Conservation (phyloP, 768 basidiomycete genomes). For the Serendipita indica region DNA sequence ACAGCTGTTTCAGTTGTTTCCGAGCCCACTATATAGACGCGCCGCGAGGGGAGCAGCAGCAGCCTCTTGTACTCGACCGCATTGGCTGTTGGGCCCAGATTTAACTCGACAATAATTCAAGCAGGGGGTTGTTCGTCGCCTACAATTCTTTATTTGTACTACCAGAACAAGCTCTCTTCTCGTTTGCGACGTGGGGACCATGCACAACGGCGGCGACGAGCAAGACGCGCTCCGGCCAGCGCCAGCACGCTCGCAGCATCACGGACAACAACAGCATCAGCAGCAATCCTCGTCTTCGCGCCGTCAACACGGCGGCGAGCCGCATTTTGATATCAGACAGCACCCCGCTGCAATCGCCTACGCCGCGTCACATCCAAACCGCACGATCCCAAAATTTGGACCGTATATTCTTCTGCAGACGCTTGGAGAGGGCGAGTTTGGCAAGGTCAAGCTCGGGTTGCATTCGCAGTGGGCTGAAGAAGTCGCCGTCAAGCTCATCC, state of each 20-base stretch:
- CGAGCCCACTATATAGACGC: too few species aligned
- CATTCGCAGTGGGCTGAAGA: constrained; percentile 91
- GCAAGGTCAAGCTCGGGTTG: constrained; percentile 95
- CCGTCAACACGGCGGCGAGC: background rate
- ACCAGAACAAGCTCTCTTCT: background rate
- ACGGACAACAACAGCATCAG: background rate
- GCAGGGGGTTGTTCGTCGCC: too few species aligned
- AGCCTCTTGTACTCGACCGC: too few species aligned
- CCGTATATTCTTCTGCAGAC: constrained; percentile 93
- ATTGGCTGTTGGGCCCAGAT: too few species aligned
- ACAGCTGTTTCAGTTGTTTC: too few species aligned
- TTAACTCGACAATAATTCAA: too few species aligned
- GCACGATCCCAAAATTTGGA: constrained; percentile 87
- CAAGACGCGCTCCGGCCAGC: background rate
- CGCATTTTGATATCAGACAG: constrained; percentile 4
- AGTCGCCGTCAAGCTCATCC: constrained; percentile 95
- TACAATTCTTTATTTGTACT: background rate
- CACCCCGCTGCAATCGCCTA: constrained; percentile 80
- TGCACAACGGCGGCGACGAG: background rate
- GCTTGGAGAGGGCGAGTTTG: constrained; percentile 95
- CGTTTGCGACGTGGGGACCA: background rate
- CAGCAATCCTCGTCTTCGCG: background rate
- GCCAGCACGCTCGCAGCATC: background rate
- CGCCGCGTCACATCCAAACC: constrained; percentile 62
- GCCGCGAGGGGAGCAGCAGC: too few species aligned